Evolutionary conservation across 1,284 basidiomycete species (phyloP).

Genomic region (Austroboletus niveus): DNA sequence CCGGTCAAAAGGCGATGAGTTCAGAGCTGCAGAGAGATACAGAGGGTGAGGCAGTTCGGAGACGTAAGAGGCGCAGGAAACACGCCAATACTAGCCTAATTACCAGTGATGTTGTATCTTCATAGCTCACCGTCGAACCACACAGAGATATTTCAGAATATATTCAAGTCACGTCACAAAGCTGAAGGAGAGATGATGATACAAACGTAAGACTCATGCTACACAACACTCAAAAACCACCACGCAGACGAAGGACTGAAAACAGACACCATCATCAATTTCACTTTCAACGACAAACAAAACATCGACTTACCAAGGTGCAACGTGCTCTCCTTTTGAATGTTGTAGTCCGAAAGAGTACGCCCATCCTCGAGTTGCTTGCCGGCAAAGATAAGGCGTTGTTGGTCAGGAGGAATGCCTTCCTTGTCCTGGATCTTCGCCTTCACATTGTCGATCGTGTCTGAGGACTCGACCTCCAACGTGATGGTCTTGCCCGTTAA

Average conservation of each 20-base stretch:
- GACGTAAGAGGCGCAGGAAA: constrained; percentile 38
- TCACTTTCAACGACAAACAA: constrained; percentile 35
- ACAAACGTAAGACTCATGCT: not conserved
- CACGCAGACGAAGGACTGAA: constrained; percentile 74
- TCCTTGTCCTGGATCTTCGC: constrained; percentile 78
- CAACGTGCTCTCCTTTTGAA: constrained; percentile 71
- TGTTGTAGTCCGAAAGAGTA: constrained; percentile 65
- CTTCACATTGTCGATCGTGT: constrained; percentile 76
- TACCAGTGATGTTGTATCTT: not conserved
- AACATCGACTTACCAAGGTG: constrained; percentile 46
- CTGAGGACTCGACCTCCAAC: constrained; percentile 73
- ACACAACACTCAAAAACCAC: constrained; percentile 48
- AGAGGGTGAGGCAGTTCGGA: constrained; percentile 9
- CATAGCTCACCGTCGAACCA: not conserved
- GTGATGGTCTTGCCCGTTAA: constrained; percentile 82
- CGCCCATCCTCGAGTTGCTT: constrained; percentile 72
- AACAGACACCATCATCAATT: constrained; percentile 25
- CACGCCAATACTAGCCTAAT: not conserved
- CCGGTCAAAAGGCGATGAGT: constrained; percentile 24
- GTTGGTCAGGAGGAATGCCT: constrained; percentile 70
- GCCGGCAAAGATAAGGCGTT: constrained; percentile 75
- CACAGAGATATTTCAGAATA: not conserved
- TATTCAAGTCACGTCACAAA: constrained; percentile 1
- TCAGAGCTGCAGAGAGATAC: constrained; percentile 11
- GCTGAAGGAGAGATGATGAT: not conserved